A percentile compares a stretch with the other conserved stretches of the same genome.
Conservation (phyloP, 2,329 filamentous ascomycete species). For the Colletotrichum euphorbiae region DNA sequence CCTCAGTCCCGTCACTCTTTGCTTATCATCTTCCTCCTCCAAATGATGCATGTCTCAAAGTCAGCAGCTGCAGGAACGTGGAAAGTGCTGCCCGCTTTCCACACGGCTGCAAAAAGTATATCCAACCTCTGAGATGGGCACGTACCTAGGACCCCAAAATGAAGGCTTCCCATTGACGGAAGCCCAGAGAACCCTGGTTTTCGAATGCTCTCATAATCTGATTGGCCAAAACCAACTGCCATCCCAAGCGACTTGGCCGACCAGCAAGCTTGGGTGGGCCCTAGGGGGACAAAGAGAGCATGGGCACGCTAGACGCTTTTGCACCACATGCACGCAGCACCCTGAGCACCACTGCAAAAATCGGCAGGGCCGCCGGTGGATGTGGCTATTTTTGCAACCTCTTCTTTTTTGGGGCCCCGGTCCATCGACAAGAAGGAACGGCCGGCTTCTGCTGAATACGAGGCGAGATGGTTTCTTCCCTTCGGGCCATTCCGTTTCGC, state of each 20-base stretch:
- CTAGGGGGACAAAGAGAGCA: neutral
- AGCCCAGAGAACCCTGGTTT: neutral
- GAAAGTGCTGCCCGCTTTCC: neutral
- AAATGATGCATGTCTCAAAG: slow-evolving; percentile 6
- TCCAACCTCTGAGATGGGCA: neutral
- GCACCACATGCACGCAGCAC: no score
- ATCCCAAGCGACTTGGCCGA: slow-evolving; percentile 14
- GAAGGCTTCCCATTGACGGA: slow-evolving; percentile 19
- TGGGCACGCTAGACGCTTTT: no score
- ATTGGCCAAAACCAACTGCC: slow-evolving; percentile 18
- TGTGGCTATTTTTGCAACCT: slow-evolving; percentile 38
- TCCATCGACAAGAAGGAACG: neutral
- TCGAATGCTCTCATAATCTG: neutral
- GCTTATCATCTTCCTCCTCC: neutral
- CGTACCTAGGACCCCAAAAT: neutral
- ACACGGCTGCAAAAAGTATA: neutral
- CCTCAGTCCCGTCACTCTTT: neutral
- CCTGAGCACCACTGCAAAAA: neutral
- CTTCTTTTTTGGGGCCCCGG: neutral
- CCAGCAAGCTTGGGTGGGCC: neutral
- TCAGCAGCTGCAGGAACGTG: slow-evolving; percentile 31
- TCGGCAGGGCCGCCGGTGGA: slow-evolving; percentile 36
- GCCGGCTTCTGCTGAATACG: slow-evolving; percentile 30
- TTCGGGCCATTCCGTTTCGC: neutral
- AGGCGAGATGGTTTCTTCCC: slow-evolving; percentile 6